phyloP scores from a whole-genome alignment of 164 flowering plant species.

The Annona squamosa region DNA sequence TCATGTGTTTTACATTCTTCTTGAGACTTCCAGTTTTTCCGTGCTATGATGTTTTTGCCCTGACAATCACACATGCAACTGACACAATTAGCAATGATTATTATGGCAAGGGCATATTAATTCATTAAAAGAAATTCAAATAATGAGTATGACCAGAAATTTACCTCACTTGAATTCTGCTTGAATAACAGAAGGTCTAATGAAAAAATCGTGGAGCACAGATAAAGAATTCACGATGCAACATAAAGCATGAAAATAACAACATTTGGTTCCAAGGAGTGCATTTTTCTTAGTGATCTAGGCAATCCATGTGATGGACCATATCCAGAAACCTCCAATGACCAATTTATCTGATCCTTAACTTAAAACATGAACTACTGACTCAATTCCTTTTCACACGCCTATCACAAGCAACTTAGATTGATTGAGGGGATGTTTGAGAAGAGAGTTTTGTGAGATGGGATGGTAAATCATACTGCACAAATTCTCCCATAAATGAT shows the following conservation, averaged over 20 bases:
- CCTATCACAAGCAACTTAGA: too few relatives aligned
- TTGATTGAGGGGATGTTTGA: too few relatives aligned
- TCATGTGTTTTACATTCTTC: slow-evolving; percentile 29
- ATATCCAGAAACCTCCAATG: background rate
- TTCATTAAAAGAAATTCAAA: background rate
- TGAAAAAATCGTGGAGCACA: background rate
- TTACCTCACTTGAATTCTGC: background rate
- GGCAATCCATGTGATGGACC: background rate
- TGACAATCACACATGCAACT: background rate
- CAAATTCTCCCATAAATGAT: too few relatives aligned
- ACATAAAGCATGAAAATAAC: background rate
- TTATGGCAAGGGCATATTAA: background rate
- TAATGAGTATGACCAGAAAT: background rate
- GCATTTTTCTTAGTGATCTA: background rate
- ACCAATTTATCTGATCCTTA: background rate
- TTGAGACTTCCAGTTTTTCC: slow-evolving; percentile 57
- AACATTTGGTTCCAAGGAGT: background rate
- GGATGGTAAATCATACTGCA: too few relatives aligned
- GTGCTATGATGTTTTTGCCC: slow-evolving; percentile 9
- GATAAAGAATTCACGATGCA: background rate
- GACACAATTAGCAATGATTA: background rate
- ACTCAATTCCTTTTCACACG: too few relatives aligned
- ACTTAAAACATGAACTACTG: background rate
- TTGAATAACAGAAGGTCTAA: background rate
- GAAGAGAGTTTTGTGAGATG: too few relatives aligned